Evolutionary conservation across 106 monocot species (phyloP).

Genomic region (Dioscorea dumetorum): DNA sequence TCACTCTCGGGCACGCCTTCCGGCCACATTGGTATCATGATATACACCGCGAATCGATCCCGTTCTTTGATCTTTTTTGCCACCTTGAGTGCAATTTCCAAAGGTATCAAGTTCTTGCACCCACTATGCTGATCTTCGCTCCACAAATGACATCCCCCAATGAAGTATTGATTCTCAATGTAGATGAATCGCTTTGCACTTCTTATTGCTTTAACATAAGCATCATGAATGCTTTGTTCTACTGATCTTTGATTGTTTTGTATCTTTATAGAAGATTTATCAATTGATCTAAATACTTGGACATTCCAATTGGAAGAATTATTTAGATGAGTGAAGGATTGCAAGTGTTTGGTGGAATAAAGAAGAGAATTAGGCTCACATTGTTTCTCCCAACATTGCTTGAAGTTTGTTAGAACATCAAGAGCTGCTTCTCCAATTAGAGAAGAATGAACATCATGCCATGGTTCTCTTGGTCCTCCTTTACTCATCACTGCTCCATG

Average conservation of each 20-base stretch:
- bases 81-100: conserved; percentile 51
- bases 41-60: conserved; percentile 45
- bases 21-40: conserved; percentile 65
- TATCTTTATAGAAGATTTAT: conserved; percentile 32
- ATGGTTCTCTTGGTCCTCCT: conserved; percentile 78
- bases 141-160: conserved; percentile 72
- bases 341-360: not conserved
- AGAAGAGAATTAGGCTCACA: not conserved
- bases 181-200: conserved; percentile 68
- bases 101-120: conserved; percentile 59
- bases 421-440: conserved; percentile 51
- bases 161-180: conserved; percentile 89
- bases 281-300: conserved; percentile 83
- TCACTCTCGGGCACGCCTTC: conserved; percentile 52
- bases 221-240: conserved; percentile 67
- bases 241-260: conserved; percentile 19
- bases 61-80: conserved; percentile 32
- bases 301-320: conserved; percentile 41
- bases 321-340: not conserved
- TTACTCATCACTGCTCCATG: conserved; percentile 9
- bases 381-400: conserved; percentile 73
- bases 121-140: conserved; percentile 34
- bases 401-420: conserved; percentile 75
- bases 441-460: conserved; percentile 72
- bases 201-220: conserved; percentile 64